phyloP scores from a whole-genome alignment of 306 rosid genomes.

The Trifolium subterraneum region DNA sequence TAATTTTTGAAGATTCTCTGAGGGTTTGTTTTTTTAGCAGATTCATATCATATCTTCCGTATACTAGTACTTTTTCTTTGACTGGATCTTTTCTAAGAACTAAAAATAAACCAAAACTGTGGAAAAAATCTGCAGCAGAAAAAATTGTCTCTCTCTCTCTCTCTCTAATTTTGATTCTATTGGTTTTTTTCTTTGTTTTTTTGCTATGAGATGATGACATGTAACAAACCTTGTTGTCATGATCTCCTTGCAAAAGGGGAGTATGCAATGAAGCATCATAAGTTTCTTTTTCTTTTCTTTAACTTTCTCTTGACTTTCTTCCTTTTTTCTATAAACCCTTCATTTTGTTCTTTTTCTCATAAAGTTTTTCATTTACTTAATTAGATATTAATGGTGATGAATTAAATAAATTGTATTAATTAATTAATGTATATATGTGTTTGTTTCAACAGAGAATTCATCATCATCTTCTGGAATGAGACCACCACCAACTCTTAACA shows the following conservation, averaged over 20 bases:
- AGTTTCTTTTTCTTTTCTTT: slow-evolving; percentile 28
- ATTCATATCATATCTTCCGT: slow-evolving; percentile 49
- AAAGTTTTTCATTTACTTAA: background rate
- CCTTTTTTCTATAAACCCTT: background rate
- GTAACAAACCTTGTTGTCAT: slow-evolving; percentile 55
- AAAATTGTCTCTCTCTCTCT: slow-evolving; percentile 7
- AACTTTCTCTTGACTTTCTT: background rate
- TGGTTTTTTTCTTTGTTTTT: slow-evolving; percentile 7
- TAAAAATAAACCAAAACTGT: background rate
- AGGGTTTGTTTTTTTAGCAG: slow-evolving; percentile 45
- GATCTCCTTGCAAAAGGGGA: slow-evolving; percentile 45
- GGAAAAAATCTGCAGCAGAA: background rate
- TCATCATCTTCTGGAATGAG: slow-evolving; percentile 68
- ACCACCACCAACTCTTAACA: slow-evolving; percentile 96
- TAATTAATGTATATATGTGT: slow-evolving; percentile 16
- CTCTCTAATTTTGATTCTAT: slow-evolving; percentile 6
- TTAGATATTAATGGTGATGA: background rate
- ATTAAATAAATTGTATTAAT: background rate
- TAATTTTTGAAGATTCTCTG: slow-evolving; percentile 47
- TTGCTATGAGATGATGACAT: slow-evolving; percentile 49
- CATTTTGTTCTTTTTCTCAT: no score
- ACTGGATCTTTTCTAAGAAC: slow-evolving; percentile 56
- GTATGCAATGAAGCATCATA: slow-evolving; percentile 43
- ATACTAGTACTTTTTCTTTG: slow-evolving; percentile 63
- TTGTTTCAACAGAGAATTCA: slow-evolving; percentile 51